phyloP scores from a whole-genome alignment of 2,329 filamentous ascomycete species.

The Grosmannia penicillata region DNA sequence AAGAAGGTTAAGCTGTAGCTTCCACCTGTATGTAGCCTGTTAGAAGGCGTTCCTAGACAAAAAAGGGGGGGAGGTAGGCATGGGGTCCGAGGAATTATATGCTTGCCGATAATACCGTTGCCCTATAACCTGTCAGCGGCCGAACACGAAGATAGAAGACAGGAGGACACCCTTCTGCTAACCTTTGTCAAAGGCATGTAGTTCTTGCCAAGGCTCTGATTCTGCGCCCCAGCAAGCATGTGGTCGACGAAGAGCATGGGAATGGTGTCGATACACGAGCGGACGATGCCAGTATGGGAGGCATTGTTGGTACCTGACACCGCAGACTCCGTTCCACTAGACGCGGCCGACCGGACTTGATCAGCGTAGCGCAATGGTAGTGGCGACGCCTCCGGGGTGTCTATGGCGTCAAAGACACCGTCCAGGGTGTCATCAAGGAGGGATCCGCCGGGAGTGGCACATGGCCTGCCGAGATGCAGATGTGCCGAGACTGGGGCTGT shows the following conservation, averaged over 20 bases:
- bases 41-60: background rate
- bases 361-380: background rate
- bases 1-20: slow-evolving; percentile 16
- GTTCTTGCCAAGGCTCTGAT: slow-evolving; percentile 4
- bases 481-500: background rate
- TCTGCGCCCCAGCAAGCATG: slow-evolving; percentile 11
- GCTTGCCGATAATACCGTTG: slow-evolving; percentile 15
- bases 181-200: slow-evolving; percentile 14
- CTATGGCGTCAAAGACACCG: background rate
- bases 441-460: background rate
- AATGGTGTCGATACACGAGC: background rate
- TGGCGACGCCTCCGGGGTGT: background rate
- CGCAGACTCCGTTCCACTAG: no score
- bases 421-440: background rate
- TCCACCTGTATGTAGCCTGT: slow-evolving; percentile 9
- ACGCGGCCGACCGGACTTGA: background rate
- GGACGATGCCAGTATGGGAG: background rate
- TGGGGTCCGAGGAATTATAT: background rate
- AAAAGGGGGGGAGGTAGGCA: background rate
- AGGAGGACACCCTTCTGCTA: background rate
- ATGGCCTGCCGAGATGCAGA: background rate
- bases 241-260: slow-evolving; percentile 16
- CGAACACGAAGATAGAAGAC: background rate
- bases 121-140: slow-evolving; percentile 9
- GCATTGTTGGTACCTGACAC: background rate